phyloP scores from a whole-genome alignment of 192 early-diverging fungal species.

The Rhizophagus sp. region DNA sequence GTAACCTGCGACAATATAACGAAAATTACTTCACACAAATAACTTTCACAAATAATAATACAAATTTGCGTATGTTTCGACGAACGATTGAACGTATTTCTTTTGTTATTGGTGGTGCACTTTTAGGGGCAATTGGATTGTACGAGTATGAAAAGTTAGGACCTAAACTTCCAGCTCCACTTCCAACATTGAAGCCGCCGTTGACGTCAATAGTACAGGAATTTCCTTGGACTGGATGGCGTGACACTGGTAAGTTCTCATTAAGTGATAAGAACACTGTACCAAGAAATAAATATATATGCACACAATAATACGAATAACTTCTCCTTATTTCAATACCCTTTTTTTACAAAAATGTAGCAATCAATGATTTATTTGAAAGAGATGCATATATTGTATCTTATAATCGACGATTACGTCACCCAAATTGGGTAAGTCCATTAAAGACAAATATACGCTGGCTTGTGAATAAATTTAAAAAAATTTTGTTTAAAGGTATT shows the following conservation, averaged over 20 bases:
- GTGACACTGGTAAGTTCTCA: neutral
- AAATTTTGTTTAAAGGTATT: constrained; percentile 43
- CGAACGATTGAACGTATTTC: constrained; percentile 27
- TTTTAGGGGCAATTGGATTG: constrained; percentile 38
- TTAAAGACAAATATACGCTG: neutral
- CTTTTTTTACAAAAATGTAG: constrained; percentile 35
- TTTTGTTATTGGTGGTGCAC: constrained; percentile 44
- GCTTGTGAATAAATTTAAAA: neutral
- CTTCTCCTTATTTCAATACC: too few relatives aligned
- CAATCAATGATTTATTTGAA: constrained; percentile 71
- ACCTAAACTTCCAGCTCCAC: neutral
- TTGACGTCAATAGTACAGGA: neutral
- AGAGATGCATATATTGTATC: constrained; percentile 72
- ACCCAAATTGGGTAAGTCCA: constrained; percentile 68
- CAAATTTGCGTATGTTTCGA: neutral
- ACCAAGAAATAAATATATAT: neutral
- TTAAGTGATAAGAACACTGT: neutral
- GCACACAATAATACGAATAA: too few relatives aligned
- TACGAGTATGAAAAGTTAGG: constrained; percentile 38
- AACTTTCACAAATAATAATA: neutral
- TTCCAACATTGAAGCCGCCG: neutral
- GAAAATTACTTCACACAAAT: too few relatives aligned
- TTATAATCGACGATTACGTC: constrained; percentile 74
- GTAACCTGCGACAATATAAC: too few relatives aligned
- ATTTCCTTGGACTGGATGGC: neutral